Evolutionary conservation across 2,329 filamentous ascomycete species (phyloP).

Genomic region (Penicillium sp.): DNA sequence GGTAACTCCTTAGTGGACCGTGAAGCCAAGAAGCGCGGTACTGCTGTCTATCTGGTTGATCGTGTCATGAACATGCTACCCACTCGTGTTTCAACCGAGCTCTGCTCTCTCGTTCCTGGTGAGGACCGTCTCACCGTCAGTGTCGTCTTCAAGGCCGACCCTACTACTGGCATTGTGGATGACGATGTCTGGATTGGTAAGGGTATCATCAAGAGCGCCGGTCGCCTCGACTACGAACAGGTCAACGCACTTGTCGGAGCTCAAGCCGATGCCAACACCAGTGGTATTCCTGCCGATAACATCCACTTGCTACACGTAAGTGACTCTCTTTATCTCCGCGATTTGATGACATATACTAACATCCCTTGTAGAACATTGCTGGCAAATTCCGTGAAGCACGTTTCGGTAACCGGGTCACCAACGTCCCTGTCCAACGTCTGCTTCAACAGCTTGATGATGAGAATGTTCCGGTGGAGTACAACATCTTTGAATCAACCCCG

Average conservation of each 20-base stretch:
- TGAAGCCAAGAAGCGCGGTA: constrained; percentile 96
- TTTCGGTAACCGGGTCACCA: constrained; percentile 75
- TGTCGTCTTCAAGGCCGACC: constrained; percentile 88
- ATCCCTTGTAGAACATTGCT: constrained; percentile 62
- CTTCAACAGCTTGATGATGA: constrained; percentile 95
- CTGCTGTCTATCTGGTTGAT: constrained; percentile 92
- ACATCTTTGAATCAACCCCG: constrained; percentile 88
- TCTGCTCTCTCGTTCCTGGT: constrained; percentile 84
- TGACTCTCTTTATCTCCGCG: background rate
- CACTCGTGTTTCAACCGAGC: constrained; percentile 76
- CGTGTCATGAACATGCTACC: constrained; percentile 86
- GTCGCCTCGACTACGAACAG: constrained; percentile 80
- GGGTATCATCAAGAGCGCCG: constrained; percentile 86
- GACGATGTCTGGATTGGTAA: constrained; percentile 94
- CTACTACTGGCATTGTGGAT: constrained; percentile 77
- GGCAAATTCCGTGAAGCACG: constrained; percentile 89
- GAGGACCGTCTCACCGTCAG: constrained; percentile 89
- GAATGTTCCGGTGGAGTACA: constrained; percentile 94
- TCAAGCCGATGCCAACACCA: constrained; percentile 61
- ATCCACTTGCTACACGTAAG: constrained; percentile 75
- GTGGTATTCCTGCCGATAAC: constrained; percentile 69
- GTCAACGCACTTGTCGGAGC: constrained; percentile 79
- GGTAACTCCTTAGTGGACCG: constrained; percentile 91
- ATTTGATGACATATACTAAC: constrained; percentile 3
- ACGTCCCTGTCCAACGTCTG: constrained; percentile 82